phyloP scores from a whole-genome alignment of 805 yeast genomes.

The Soucietia sequanensis region DNA sequence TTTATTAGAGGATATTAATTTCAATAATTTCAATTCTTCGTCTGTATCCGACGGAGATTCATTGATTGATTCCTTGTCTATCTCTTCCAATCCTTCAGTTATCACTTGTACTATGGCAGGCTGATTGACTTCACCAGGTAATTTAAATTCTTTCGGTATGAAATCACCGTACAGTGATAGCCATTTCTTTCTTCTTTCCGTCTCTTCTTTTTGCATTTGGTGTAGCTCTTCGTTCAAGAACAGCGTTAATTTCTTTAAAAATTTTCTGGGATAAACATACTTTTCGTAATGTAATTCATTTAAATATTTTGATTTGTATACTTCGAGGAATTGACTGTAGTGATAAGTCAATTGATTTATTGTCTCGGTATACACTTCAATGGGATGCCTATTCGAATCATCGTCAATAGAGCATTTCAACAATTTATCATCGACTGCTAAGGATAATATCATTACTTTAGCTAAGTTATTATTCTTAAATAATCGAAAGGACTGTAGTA shows the following conservation, averaged over 20 bases:
- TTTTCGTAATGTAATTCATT: constrained; percentile 39
- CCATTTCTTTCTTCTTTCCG: constrained; percentile 35
- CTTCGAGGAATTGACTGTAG: constrained; percentile 31
- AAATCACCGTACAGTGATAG: constrained; percentile 37
- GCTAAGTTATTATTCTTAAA: constrained; percentile 26
- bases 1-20: constrained; percentile 2
- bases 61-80: constrained; percentile 11
- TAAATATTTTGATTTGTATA: constrained; percentile 35
- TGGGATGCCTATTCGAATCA: constrained; percentile 11
- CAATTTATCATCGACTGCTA: constrained; percentile 12
- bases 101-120: constrained; percentile 40
- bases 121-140: constrained; percentile 37
- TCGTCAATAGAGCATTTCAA: constrained; percentile 11
- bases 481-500: constrained; percentile 14
- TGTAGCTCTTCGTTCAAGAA: constrained; percentile 33
- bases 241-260: constrained; percentile 27
- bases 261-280: constrained; percentile 37
- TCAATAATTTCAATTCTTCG: constrained; percentile 5
- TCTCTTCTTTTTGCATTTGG: constrained; percentile 32
- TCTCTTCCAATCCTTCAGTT: constrained; percentile 41
- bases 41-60: constrained; percentile 7
- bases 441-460: constrained; percentile 19
- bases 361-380: constrained; percentile 22
- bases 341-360: constrained; percentile 31
- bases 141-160: constrained; percentile 37